A percentile compares a stretch with the other conserved stretches of the same genome.
These are phyloP conservation scores for Aspergillus affinis DNA, from an alignment of 495 filamentous ascomycete species.

Conservation along the genomic window DNA sequence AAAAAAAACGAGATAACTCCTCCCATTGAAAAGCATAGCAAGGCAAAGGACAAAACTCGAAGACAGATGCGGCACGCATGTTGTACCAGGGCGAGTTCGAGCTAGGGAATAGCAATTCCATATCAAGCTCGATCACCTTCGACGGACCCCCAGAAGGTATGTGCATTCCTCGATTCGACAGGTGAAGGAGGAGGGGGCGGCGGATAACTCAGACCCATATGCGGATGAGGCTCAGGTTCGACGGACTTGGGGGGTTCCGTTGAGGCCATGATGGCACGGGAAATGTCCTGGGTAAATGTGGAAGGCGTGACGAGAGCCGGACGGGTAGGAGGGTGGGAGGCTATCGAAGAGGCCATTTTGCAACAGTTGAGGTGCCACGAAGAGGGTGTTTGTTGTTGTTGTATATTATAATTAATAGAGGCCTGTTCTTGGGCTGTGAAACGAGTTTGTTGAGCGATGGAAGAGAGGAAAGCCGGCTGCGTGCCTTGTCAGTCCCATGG, in stretches of 20 bases:
- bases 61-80: too few species aligned
- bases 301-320: slow-evolving; percentile 30
- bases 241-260: slow-evolving; percentile 34
- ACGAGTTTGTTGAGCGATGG: background rate
- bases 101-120: background rate
- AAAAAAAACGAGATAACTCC: background rate
- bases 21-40: too few species aligned
- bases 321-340: slow-evolving; percentile 20
- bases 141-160: slow-evolving; percentile 7
- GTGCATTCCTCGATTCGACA: slow-evolving; percentile 32
- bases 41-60: too few species aligned
- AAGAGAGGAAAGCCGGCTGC: background rate
- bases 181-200: slow-evolving; percentile 52
- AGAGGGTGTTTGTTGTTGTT: slow-evolving; percentile 5
- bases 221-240: slow-evolving; percentile 13
- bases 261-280: slow-evolving; percentile 39
- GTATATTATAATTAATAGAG: background rate
- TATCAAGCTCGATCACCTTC: background rate
- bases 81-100: background rate
- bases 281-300: slow-evolving; percentile 43
- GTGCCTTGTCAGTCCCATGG: background rate
- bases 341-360: slow-evolving; percentile 27
- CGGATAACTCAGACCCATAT: slow-evolving; percentile 15
- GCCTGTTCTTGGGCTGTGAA: background rate
- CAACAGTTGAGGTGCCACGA: slow-evolving; percentile 1